Conservation (phyloP, 225 moss, liverwort and hornwort species). For the Asterella californica region DNA sequence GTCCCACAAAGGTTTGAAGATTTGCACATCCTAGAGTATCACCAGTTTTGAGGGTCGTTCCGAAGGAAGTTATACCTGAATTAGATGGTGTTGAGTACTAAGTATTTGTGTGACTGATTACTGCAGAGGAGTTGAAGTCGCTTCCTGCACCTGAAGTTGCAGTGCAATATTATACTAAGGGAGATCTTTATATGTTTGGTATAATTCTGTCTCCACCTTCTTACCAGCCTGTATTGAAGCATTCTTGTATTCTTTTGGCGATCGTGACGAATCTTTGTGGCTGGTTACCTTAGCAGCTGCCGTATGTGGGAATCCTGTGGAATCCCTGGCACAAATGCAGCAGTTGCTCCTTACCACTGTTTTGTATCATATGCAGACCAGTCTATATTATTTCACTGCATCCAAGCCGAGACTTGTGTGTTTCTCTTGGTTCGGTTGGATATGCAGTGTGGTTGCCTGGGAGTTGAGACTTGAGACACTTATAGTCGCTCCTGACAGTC, state of each 20-base stretch:
- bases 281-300: too few species aligned
- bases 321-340: background rate
- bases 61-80: background rate
- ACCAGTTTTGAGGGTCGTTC: background rate
- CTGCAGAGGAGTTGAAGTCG: slow-evolving; percentile 59
- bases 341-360: background rate
- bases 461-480: background rate
- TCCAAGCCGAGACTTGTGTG: background rate
- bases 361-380: background rate
- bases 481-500: background rate
- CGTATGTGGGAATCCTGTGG: too few species aligned
- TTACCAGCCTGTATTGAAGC: background rate
- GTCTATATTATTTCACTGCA: background rate
- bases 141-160: slow-evolving; percentile 82
- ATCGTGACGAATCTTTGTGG: background rate
- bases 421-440: background rate
- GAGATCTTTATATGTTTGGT: slow-evolving; percentile 90
- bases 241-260: background rate
- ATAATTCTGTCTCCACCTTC: background rate
- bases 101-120: background rate
- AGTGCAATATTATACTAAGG: slow-evolving; percentile 79
- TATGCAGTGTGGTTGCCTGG: background rate
- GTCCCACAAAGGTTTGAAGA: background rate
- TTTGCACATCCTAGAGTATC: background rate
- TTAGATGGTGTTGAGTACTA: background rate